phyloP scores from a whole-genome alignment of 306 rosid genomes.

The Canavalia ensiformis region DNA sequence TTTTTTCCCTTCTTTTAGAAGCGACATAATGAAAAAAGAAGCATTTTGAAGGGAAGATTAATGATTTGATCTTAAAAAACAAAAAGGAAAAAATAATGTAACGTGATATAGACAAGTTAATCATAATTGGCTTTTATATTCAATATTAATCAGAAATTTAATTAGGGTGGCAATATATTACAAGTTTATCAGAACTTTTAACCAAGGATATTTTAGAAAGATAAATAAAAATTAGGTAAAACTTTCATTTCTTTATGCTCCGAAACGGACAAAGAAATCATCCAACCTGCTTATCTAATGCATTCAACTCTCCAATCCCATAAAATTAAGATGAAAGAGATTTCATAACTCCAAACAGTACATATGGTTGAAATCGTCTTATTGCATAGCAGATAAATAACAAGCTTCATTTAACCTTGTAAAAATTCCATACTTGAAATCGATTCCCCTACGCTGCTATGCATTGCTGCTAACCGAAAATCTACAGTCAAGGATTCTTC shows the following conservation, averaged over 20 bases:
- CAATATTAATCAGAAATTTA: no score
- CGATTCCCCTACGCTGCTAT: constrained; percentile 5
- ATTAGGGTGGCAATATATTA: no score
- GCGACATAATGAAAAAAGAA: no score
- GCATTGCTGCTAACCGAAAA: neutral
- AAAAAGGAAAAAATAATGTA: no score
- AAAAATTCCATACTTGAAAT: neutral
- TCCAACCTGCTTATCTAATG: neutral
- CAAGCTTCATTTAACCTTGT: neutral
- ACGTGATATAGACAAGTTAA: no score
- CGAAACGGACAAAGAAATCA: constrained; percentile 1
- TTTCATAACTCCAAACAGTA: neutral
- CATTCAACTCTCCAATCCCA: constrained; percentile 8
- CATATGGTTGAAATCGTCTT: neutral
- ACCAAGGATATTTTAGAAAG: no score
- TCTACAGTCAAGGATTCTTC: constrained; percentile 6
- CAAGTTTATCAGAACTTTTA: no score
- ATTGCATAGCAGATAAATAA: neutral
- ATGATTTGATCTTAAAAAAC: no score
- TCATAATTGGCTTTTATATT: no score
- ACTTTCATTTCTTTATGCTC: neutral
- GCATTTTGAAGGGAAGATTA: no score
- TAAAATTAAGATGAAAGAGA: neutral
- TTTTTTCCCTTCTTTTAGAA: no score
- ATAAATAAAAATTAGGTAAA: no score